A percentile compares a stretch with the other conserved stretches of the same genome.
Evolutionary conservation across 176 grass and related monocot species (phyloP).

Genomic region (Juncus inflexus): DNA sequence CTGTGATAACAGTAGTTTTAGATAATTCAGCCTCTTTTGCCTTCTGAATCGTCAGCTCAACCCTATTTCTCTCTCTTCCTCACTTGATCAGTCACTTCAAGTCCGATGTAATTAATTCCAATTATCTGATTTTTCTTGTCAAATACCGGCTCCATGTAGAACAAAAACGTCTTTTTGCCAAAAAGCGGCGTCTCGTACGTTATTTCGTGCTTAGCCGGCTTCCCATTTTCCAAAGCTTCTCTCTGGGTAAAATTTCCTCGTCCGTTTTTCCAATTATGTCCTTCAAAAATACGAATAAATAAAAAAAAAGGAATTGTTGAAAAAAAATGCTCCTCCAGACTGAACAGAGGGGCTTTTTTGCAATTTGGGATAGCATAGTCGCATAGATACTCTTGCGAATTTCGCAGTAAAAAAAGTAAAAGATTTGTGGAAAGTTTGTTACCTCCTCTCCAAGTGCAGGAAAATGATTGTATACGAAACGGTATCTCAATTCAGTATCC

Average conservation of each 20-base stretch:
- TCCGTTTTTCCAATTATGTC: constrained; percentile 97
- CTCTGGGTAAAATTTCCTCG: constrained; percentile 71
- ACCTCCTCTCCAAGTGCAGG: constrained; percentile 90
- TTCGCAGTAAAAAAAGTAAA: too few relatives aligned
- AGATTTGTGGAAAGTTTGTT: constrained; percentile 1
- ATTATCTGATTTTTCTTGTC: constrained; percentile 61
- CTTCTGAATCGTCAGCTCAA: constrained; percentile 79
- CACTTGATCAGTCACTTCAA: constrained; percentile 88
- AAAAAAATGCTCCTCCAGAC: too few relatives aligned
- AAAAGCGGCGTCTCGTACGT: constrained; percentile 71
- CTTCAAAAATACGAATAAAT: constrained; percentile 43
- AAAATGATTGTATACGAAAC: constrained; percentile 97
- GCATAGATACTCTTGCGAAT: too few relatives aligned
- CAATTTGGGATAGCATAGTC: too few relatives aligned
- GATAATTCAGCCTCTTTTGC: constrained; percentile 97
- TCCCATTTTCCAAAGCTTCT: constrained; percentile 58
- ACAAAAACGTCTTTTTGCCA: constrained; percentile 86
- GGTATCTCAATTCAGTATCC: constrained; percentile 81
- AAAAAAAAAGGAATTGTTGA: too few relatives aligned
- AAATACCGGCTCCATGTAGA: constrained; percentile 86
- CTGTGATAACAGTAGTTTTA: too few relatives aligned
- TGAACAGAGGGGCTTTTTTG: too few relatives aligned
- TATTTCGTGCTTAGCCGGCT: constrained; percentile 78
- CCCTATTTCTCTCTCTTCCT: constrained; percentile 76
- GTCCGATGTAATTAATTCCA: constrained; percentile 88